Evolutionary conservation across 129 eudicot genomes (phyloP).

Genomic region (Chrysanthemum seticuspe): DNA sequence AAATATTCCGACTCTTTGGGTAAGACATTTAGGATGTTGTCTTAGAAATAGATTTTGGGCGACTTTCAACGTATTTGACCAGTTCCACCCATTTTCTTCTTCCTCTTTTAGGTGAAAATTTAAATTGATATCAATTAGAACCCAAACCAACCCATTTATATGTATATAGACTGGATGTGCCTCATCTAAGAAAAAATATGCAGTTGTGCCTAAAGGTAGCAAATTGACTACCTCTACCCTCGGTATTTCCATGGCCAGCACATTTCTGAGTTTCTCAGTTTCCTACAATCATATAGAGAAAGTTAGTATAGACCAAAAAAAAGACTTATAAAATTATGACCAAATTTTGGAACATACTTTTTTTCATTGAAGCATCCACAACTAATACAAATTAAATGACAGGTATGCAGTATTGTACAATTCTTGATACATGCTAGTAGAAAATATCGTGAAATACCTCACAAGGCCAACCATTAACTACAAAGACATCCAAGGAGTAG

Average conservation of each 20-base stretch:
- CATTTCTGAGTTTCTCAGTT: slow-evolving; percentile 61
- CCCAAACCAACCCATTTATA: not conserved
- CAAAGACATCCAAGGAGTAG: slow-evolving; percentile 93
- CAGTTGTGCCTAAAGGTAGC: too few relatives aligned
- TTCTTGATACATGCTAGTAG: not conserved
- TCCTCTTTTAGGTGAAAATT: too few relatives aligned
- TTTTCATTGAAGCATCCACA: not conserved
- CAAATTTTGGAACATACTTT: not conserved
- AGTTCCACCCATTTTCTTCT: not conserved
- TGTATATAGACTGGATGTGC: not conserved
- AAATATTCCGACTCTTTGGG: not conserved
- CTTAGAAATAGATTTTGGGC: not conserved
- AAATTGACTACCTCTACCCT: slow-evolving; percentile 38
- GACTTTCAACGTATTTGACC: not conserved
- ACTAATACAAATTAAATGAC: slow-evolving; percentile 18
- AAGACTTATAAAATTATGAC: not conserved
- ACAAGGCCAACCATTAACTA: slow-evolving; percentile 78
- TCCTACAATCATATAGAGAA: slow-evolving; percentile 44
- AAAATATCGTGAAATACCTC: slow-evolving; percentile 51
- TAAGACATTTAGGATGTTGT: not conserved
- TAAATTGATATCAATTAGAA: too few relatives aligned
- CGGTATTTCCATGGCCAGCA: slow-evolving; percentile 63
- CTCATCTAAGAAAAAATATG: too few relatives aligned
- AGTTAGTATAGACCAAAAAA: slow-evolving; percentile 1
- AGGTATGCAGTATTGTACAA: not conserved